Evolutionary conservation across 768 basidiomycete genomes (phyloP).

Genomic region (Kwoniella heveanensis): DNA sequence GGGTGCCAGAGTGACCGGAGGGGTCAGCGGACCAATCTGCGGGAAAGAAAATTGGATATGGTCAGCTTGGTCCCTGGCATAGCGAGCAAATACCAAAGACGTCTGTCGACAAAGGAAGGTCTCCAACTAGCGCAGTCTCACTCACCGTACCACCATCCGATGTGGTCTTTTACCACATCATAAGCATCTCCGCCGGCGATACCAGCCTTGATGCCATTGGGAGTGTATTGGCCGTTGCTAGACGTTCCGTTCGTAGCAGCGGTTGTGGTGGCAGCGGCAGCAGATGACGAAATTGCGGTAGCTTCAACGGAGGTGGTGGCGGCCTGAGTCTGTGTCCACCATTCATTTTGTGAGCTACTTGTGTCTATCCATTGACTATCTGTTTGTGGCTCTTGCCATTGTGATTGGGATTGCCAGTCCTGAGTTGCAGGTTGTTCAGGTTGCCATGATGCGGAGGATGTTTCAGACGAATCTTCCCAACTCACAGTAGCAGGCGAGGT

Average conservation of each 20-base stretch:
- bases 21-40: constrained; percentile 39
- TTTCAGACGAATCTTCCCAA: background rate
- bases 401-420: constrained; percentile 1
- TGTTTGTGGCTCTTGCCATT: background rate
- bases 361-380: background rate
- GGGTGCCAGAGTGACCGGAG: constrained; percentile 29
- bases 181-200: constrained; percentile 50
- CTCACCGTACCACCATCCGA: constrained; percentile 56
- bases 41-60: background rate
- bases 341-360: constrained; percentile 2
- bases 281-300: constrained; percentile 7
- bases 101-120: background rate
- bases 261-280: constrained; percentile 21
- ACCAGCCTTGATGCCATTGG: constrained; percentile 55
- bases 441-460: background rate
- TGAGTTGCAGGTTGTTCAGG: background rate
- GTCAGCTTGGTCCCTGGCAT: background rate
- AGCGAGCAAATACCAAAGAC: too few species aligned
- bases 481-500: background rate
- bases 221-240: constrained; percentile 30
- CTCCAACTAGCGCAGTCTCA: background rate
- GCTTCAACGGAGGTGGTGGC: constrained; percentile 1
- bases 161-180: constrained; percentile 37
- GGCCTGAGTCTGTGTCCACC: constrained; percentile 2
- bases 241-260: constrained; percentile 14